These are phyloP conservation scores for Cordyceps fumosorosea DNA, from an alignment of 2,329 filamentous ascomycete species.

Conservation along the genomic window DNA sequence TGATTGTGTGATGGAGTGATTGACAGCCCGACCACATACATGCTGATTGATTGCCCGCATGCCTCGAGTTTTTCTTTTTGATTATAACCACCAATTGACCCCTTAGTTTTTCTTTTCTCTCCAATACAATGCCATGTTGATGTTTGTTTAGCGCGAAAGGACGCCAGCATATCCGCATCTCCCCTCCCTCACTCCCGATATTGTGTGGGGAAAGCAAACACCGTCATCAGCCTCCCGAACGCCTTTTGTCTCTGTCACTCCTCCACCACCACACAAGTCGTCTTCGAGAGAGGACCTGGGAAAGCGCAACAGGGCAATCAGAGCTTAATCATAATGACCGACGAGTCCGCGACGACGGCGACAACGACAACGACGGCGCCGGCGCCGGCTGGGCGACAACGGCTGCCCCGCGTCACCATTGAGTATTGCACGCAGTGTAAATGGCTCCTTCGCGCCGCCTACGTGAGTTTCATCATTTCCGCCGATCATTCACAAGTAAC, in stretches of 20 bases:
- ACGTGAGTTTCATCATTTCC: conserved; percentile 48
- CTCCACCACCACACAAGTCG: no score
- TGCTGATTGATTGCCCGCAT: no score
- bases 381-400: neutral
- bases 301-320: no score
- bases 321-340: no score
- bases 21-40: neutral
- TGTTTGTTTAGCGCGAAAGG: neutral
- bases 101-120: no score
- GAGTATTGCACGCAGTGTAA: conserved; percentile 90
- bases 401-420: conserved; percentile 69
- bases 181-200: neutral
- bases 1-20: neutral
- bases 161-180: neutral
- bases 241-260: no score
- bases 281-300: no score
- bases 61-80: no score
- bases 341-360: neutral
- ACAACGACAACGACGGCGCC: neutral
- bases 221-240: neutral
- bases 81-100: no score
- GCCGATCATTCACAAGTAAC: no score
- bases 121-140: neutral
- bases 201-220: conserved; percentile 2
- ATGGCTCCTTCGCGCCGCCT: conserved; percentile 83